Conservation (phyloP, 2,329 filamentous ascomycete species). For the Didymella glomerata region DNA sequence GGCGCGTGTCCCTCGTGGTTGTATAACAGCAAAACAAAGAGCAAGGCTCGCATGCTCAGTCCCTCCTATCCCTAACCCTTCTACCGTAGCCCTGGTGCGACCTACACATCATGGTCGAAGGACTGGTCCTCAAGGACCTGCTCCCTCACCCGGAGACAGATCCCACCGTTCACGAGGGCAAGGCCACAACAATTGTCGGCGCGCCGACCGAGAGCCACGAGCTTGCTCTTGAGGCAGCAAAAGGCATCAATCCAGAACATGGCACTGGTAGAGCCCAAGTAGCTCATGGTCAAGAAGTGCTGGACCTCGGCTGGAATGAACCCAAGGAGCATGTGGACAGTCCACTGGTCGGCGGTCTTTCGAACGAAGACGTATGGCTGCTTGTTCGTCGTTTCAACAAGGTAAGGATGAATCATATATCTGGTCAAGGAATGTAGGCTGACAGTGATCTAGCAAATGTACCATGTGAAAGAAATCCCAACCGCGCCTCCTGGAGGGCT, state of each 20-base stretch:
- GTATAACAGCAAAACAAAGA: conserved; percentile 20
- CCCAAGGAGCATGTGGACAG: conserved; percentile 63
- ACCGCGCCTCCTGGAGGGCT: conserved; percentile 70
- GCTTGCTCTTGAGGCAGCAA: conserved; percentile 52
- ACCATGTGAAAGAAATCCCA: conserved; percentile 73
- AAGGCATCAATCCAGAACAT: conserved; percentile 50
- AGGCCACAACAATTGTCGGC: conserved; percentile 48
- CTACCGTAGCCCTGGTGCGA: neutral
- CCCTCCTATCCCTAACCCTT: neutral
- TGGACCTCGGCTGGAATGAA: conserved; percentile 75
- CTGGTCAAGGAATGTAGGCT: conserved; percentile 23
- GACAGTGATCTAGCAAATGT: conserved; percentile 63
- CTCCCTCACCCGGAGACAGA: conserved; percentile 48
- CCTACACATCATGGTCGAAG: conserved; percentile 32
- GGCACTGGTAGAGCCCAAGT: conserved; percentile 58
- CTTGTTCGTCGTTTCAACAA: conserved; percentile 78
- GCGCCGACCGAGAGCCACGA: conserved; percentile 58
- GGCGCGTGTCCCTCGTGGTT: conserved; percentile 7
- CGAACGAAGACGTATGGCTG: conserved; percentile 78
- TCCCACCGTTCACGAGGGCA: conserved; percentile 40
- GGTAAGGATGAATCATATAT: conserved; percentile 48
- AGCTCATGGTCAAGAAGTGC: conserved; percentile 62
- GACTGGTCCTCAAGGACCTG: conserved; percentile 49
- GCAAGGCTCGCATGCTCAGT: conserved; percentile 1
- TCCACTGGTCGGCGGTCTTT: conserved; percentile 71